Evolutionary conservation across 108 stramenopile genomes (phyloP).

Genomic region (Skeletonema grethae): DNA sequence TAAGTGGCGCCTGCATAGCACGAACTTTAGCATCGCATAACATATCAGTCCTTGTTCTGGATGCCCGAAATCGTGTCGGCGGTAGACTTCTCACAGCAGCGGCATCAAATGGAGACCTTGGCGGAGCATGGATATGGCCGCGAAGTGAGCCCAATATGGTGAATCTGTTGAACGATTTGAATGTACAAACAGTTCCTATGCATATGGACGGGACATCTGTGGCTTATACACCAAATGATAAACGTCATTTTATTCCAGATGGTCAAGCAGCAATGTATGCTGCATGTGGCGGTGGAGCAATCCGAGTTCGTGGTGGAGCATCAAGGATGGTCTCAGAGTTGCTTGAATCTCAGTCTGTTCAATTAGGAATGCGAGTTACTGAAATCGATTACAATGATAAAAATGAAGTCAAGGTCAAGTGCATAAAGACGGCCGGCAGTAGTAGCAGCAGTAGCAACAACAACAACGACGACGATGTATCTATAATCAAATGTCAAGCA

Average conservation of each 20-base stretch:
- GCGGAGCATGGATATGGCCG: slow-evolving; percentile 27
- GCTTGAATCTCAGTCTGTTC: slow-evolving; percentile 8
- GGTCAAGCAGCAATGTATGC: slow-evolving; percentile 5
- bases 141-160: slow-evolving; percentile 10
- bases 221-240: slow-evolving; percentile 4
- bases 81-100: slow-evolving; percentile 30
- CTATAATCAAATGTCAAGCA: slow-evolving; percentile 13
- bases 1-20: slow-evolving; percentile 21
- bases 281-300: slow-evolving; percentile 17
- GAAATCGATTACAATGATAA: slow-evolving; percentile 10
- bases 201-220: slow-evolving; percentile 12
- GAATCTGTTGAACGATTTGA: neutral
- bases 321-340: slow-evolving; percentile 1
- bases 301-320: slow-evolving; percentile 14
- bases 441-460: neutral
- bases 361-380: slow-evolving; percentile 18
- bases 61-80: slow-evolving; percentile 14
- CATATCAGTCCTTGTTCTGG: slow-evolving; percentile 4
- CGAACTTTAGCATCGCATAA: neutral
- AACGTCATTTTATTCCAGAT: neutral
- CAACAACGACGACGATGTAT: neutral
- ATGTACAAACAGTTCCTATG: slow-evolving; percentile 2
- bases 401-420: slow-evolving; percentile 1
- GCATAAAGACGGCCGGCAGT: neutral
- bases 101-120: slow-evolving; percentile 5